phyloP scores from a whole-genome alignment of 192 early-diverging fungal genomes.

The Spinellus fusiger region DNA sequence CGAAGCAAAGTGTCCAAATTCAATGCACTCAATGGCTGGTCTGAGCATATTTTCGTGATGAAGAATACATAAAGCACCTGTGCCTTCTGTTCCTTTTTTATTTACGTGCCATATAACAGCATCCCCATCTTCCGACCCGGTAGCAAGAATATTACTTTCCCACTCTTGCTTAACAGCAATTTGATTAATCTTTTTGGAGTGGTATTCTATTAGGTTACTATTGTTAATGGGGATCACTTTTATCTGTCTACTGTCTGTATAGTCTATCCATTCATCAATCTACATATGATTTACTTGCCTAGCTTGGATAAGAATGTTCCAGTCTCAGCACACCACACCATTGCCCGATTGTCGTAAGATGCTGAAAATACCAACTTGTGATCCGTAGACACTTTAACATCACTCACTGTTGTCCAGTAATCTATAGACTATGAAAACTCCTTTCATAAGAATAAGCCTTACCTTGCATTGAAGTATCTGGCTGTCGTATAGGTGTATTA shows the following conservation, averaged over 20 bases:
- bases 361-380: slow-evolving; percentile 2
- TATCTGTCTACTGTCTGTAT: not conserved
- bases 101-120: slow-evolving; percentile 10
- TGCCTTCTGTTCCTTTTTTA: slow-evolving; percentile 7
- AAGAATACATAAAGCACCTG: slow-evolving; percentile 1
- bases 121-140: slow-evolving; percentile 6
- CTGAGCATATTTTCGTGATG: too few species aligned
- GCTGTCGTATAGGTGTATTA: not conserved
- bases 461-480: not conserved
- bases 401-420: slow-evolving; percentile 13
- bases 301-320: slow-evolving; percentile 6
- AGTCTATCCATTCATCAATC: too few species aligned
- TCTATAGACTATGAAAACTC: slow-evolving; percentile 1
- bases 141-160: not conserved
- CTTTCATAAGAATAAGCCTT: not conserved
- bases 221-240: not conserved
- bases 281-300: slow-evolving; percentile 1
- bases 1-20: slow-evolving; percentile 8
- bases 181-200: slow-evolving; percentile 5
- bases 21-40: slow-evolving; percentile 9
- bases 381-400: slow-evolving; percentile 11
- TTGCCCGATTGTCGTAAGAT: slow-evolving; percentile 4
- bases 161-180: not conserved
- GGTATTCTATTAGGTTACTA: not conserved
- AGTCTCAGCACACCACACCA: slow-evolving; percentile 1